Evolutionary conservation across 2,329 filamentous ascomycete genomes (phyloP).

Genomic region (Tolypocladium amazonense): DNA sequence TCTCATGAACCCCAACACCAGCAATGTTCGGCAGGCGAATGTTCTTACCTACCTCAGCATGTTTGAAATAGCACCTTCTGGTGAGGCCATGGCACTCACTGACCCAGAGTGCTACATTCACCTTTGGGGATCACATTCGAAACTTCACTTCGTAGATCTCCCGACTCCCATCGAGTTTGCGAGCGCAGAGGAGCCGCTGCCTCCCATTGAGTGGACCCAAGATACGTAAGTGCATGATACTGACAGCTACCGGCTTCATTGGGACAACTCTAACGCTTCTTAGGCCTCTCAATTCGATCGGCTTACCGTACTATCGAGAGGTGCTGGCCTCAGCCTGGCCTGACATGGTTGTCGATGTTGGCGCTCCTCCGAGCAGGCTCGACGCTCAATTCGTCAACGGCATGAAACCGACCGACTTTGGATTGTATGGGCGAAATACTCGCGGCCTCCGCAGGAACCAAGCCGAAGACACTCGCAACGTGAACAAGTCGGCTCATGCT

Average conservation of each 20-base stretch:
- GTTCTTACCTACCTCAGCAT: conserved; percentile 64
- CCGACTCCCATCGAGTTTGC: conserved; percentile 69
- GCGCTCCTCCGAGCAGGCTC: conserved; percentile 66
- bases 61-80: conserved; percentile 79
- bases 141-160: conserved; percentile 79
- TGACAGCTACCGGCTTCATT: too few relatives aligned
- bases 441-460: conserved; percentile 70
- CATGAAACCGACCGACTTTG: conserved; percentile 63
- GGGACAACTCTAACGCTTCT: conserved; percentile 3
- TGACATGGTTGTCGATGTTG: conserved; percentile 74
- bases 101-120: conserved; percentile 72
- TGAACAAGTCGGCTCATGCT: conserved; percentile 49
- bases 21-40: conserved; percentile 75
- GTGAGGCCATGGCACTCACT: conserved; percentile 72
- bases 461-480: conserved; percentile 61
- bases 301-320: conserved; percentile 91
- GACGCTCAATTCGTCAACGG: conserved; percentile 60
- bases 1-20: conserved; percentile 83
- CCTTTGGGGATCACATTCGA: conserved; percentile 79
- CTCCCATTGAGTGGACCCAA: conserved; percentile 55
- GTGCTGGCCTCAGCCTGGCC: conserved; percentile 83
- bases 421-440: conserved; percentile 68
- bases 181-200: conserved; percentile 48
- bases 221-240: conserved; percentile 48
- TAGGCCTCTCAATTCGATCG: conserved; percentile 72